Conservation (phyloP, 208 protist genomes). For the Trypanosoma scelopori region DNA sequence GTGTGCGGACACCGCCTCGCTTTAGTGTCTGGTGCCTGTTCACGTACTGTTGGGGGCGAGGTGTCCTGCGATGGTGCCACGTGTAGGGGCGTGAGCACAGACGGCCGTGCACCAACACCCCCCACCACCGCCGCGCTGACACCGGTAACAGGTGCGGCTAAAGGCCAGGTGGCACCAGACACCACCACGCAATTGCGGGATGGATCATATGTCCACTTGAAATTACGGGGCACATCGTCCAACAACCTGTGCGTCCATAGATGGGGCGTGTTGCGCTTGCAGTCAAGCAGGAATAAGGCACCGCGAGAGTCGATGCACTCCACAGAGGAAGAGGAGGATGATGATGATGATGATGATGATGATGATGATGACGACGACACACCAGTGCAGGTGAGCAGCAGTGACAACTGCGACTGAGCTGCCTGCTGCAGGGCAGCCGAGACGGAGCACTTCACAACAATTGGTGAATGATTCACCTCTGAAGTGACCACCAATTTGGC, state of each 20-base stretch:
- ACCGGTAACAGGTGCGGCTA: neutral
- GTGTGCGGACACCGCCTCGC: neutral
- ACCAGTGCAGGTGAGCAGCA: conserved; percentile 13
- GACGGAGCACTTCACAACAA: conserved; percentile 8
- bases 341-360: neutral
- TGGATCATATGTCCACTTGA: conserved; percentile 17
- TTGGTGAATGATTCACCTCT: neutral
- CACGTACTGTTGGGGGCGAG: neutral
- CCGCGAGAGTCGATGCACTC: conserved; percentile 10
- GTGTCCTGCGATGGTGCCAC: conserved; percentile 14
- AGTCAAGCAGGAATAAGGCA: neutral
- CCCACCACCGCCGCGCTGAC: neutral
- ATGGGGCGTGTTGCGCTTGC: neutral
- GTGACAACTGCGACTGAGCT: conserved; percentile 22
- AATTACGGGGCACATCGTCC: conserved; percentile 26
- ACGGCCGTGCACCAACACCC: neutral
- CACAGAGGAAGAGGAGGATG: conserved; percentile 14
- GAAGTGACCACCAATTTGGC: neutral
- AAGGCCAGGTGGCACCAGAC: conserved; percentile 25
- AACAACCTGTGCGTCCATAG: conserved; percentile 10
- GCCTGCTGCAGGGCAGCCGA: conserved; percentile 3
- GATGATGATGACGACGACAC: neutral
- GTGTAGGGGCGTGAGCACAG: conserved; percentile 19
- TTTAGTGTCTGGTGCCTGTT: neutral
- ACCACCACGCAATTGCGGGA: conserved; percentile 11